Conservation (phyloP, 768 basidiomycete species). For the Suillus weaverae region DNA sequence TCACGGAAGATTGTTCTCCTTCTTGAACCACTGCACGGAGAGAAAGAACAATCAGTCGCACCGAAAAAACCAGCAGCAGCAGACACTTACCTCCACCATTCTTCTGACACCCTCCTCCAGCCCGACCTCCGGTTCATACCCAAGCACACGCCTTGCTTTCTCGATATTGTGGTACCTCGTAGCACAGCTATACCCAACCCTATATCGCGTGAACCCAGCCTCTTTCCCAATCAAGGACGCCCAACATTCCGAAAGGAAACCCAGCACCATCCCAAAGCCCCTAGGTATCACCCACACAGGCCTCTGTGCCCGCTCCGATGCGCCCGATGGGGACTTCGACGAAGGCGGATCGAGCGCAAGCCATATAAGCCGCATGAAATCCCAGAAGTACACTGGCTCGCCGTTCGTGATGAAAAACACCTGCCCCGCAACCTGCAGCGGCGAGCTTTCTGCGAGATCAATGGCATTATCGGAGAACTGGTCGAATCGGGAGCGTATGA, state of each 20-base stretch:
- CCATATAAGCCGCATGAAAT: slow-evolving; percentile 85
- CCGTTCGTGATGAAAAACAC: slow-evolving; percentile 97
- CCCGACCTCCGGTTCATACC: slow-evolving; percentile 90
- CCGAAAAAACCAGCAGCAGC: neutral
- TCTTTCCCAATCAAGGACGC: slow-evolving; percentile 74
- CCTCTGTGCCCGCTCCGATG: slow-evolving; percentile 43
- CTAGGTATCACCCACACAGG: slow-evolving; percentile 53
- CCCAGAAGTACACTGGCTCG: slow-evolving; percentile 96
- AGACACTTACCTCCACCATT: slow-evolving; percentile 65
- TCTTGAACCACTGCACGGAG: slow-evolving; percentile 30
- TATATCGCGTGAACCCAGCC: slow-evolving; percentile 82
- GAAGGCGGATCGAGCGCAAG: slow-evolving; percentile 55
- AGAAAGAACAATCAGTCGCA: neutral
- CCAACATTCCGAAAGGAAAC: slow-evolving; percentile 70
- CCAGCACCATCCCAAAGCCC: slow-evolving; percentile 67
- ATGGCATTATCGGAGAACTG: slow-evolving; percentile 64
- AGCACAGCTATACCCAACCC: slow-evolving; percentile 78
- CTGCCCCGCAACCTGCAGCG: slow-evolving; percentile 86
- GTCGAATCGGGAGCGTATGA: slow-evolving; percentile 81
- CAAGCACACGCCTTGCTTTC: slow-evolving; percentile 85
- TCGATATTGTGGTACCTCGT: slow-evolving; percentile 92
- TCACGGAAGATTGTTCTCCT: slow-evolving; percentile 29
- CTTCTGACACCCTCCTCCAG: slow-evolving; percentile 83
- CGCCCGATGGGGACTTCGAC: slow-evolving; percentile 35
- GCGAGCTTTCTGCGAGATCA: slow-evolving; percentile 49